These are phyloP conservation scores for Corchorus capsularis DNA, from an alignment of 345 rosid genomes.

Conservation along the genomic window DNA sequence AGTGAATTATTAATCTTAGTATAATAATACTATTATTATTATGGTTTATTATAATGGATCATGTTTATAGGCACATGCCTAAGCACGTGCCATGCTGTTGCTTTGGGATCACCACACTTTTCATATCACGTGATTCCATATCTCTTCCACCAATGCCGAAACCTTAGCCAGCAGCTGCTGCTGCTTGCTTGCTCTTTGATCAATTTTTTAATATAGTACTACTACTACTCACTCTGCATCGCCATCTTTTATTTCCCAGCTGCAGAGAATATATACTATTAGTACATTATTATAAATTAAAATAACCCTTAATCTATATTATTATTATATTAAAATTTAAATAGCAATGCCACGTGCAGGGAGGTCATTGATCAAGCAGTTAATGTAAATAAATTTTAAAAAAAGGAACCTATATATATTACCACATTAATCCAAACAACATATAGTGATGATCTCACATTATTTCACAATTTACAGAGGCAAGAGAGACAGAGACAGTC, in stretches of 20 bases:
- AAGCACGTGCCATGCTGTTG: constrained; percentile 56
- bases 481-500: background rate
- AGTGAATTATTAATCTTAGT: background rate
- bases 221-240: background rate
- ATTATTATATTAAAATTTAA: no score
- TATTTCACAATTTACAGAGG: background rate
- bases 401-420: background rate
- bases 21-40: no score
- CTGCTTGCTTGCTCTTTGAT: background rate
- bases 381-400: background rate
- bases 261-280: background rate
- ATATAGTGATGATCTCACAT: background rate
- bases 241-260: background rate
- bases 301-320: no score
- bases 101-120: constrained; percentile 59
- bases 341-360: background rate
- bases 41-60: background rate
- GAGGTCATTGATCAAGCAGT: background rate
- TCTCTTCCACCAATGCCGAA: constrained; percentile 27
- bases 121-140: constrained; percentile 52
- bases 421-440: background rate
- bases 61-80: constrained; percentile 47
- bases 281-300: background rate
- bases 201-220: background rate
- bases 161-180: background rate